Conservation (phyloP, 345 rosid species). For the Eutrema yunnanense region DNA sequence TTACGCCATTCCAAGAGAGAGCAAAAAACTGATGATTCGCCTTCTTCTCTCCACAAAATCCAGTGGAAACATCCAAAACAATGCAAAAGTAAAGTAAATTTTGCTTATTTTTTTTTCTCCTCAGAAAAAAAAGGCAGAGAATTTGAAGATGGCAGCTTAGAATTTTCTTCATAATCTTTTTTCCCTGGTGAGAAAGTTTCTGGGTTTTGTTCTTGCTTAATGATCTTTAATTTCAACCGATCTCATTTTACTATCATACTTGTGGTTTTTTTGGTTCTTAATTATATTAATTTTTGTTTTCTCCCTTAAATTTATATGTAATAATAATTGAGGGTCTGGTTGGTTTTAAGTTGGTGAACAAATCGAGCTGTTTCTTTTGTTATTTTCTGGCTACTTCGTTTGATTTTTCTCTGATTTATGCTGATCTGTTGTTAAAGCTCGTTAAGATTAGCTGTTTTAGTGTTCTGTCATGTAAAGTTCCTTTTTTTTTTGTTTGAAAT, state of each 20-base stretch:
- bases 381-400: not conserved
- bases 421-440: slow-evolving; percentile 32
- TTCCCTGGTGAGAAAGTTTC: slow-evolving; percentile 25
- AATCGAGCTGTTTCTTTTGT: slow-evolving; percentile 22
- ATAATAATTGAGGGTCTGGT: slow-evolving; percentile 27
- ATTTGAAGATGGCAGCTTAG: slow-evolving; percentile 22
- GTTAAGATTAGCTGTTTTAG: slow-evolving; percentile 18
- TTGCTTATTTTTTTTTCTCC: not conserved
- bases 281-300: not conserved
- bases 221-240: not conserved
- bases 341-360: slow-evolving; percentile 25
- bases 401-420: slow-evolving; percentile 21
- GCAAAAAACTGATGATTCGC: slow-evolving; percentile 20
- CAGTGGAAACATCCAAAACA: slow-evolving; percentile 10
- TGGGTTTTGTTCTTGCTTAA: slow-evolving; percentile 5
- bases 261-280: not conserved
- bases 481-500: not conserved
- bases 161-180: slow-evolving; percentile 16
- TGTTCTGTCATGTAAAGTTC: slow-evolving; percentile 8
- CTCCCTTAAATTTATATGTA: not conserved
- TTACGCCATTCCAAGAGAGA: slow-evolving; percentile 31
- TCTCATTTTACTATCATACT: not conserved
- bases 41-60: slow-evolving; percentile 24
- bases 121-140: no score
- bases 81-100: not conserved